A percentile compares a stretch with the other conserved stretches of the same genome.
phyloP scores from a whole-genome alignment of 176 grass and related monocot genomes.

The Tillandsia leiboldiana region DNA sequence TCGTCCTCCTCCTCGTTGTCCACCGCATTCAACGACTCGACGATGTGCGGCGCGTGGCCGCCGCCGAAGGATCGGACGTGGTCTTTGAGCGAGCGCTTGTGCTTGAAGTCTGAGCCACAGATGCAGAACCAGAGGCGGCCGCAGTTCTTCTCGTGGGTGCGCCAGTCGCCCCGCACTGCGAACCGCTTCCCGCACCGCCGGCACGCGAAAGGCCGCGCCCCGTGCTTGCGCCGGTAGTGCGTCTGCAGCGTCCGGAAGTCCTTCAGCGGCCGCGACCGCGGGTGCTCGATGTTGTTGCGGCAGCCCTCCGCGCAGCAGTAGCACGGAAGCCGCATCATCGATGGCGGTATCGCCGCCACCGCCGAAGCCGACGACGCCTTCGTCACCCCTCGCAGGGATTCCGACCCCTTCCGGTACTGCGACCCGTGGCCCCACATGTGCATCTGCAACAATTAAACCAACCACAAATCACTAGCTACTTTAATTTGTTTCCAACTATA shows the following conservation, averaged over 20 bases:
- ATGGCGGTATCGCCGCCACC: slow-evolving; percentile 18
- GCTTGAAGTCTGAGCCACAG: slow-evolving; percentile 86
- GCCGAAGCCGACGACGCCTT: slow-evolving; percentile 6
- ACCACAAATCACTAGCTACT: background rate
- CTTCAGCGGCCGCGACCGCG: slow-evolving; percentile 63
- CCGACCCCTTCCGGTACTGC: slow-evolving; percentile 66
- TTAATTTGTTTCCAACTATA: background rate
- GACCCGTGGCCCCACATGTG: slow-evolving; percentile 98
- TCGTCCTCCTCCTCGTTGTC: slow-evolving; percentile 33
- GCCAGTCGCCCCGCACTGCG: slow-evolving; percentile 88
- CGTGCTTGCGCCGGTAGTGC: slow-evolving; percentile 82
- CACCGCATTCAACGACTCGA: slow-evolving; percentile 38
- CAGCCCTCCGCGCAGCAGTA: slow-evolving; percentile 89
- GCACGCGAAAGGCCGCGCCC: slow-evolving; percentile 62
- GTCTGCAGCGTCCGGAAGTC: slow-evolving; percentile 89
- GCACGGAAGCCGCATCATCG: slow-evolving; percentile 61
- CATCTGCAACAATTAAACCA: slow-evolving; percentile 38
- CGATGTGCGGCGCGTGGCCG: slow-evolving; percentile 72
- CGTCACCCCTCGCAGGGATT: slow-evolving; percentile 44
- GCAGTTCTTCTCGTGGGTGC: slow-evolving; percentile 92
- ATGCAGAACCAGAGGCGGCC: slow-evolving; percentile 91
- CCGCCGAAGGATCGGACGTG: slow-evolving; percentile 79
- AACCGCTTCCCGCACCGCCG: slow-evolving; percentile 66
- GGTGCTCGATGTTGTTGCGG: slow-evolving; percentile 74
- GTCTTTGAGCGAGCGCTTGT: slow-evolving; percentile 91